A percentile compares a stretch with the other conserved stretches of the same genome.
Evolutionary conservation across 805 yeast genomes (phyloP).

Genomic region (Saccharomycopsis microspora): DNA sequence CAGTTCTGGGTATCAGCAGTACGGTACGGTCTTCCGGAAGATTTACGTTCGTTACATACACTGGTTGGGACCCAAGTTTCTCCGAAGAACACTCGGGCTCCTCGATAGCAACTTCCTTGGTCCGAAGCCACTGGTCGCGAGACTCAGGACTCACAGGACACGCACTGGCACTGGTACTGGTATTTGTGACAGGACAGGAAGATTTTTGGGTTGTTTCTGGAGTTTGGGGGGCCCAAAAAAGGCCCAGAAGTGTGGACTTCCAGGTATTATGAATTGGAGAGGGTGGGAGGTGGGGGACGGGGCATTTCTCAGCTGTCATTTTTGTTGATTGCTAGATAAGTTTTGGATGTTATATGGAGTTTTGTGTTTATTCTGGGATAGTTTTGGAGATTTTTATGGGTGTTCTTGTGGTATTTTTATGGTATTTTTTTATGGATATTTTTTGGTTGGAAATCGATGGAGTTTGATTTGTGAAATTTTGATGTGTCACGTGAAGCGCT

Average conservation of each 20-base stretch:
- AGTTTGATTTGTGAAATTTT: no score
- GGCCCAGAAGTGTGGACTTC: neutral
- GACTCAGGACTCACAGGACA: conserved; percentile 68
- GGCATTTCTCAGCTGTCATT: no score
- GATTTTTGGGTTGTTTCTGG: conserved; percentile 18
- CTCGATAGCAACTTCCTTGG: neutral
- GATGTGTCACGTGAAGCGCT: no score
- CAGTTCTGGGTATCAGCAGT: conserved; percentile 77
- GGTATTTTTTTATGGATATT: no score
- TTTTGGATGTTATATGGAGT: no score
- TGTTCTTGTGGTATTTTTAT: no score
- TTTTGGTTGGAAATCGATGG: no score
- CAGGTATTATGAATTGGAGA: no score
- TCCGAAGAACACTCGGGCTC: conserved; percentile 27
- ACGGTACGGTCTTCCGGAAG: conserved; percentile 68
- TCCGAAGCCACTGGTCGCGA: conserved; percentile 40
- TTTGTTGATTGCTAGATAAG: no score
- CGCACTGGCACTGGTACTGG: conserved; percentile 14
- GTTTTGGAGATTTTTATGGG: no score
- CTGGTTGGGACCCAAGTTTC: conserved; percentile 25
- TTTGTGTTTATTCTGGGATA: no score
- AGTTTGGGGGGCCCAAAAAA: neutral
- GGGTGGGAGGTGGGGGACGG: no score
- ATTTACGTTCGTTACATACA: conserved; percentile 25
- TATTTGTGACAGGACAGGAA: conserved; percentile 45